phyloP scores from a whole-genome alignment of 371 early-diverging fungal genomes.

The Lichtheimia hyalospora region DNA sequence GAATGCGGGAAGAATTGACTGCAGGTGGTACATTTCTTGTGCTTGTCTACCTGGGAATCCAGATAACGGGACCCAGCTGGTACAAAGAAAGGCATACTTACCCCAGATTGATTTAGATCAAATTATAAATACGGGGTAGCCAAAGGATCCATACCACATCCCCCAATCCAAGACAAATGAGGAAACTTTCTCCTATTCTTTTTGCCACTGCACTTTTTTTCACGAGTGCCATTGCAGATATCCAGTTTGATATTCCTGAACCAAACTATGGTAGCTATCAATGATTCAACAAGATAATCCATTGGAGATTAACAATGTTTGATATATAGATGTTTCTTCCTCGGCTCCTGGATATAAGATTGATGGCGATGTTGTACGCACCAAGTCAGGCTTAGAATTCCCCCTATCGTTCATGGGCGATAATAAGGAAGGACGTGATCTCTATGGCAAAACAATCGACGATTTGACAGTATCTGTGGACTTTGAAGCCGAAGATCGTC shows the following conservation, averaged over 20 bases:
- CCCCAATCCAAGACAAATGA: no score
- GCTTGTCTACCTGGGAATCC: no score
- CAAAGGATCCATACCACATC: no score
- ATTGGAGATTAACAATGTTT: neutral
- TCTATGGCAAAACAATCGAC: conserved; percentile 47
- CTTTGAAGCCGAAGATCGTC: conserved; percentile 49
- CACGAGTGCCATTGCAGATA: no score
- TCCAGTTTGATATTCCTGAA: neutral
- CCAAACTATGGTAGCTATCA: neutral
- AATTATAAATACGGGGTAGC: no score
- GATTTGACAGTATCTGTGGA: conserved; percentile 45
- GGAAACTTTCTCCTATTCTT: no score
- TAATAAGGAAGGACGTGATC: conserved; percentile 3
- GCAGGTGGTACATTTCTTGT: no score
- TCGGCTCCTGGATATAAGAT: conserved; percentile 35
- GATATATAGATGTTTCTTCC: conserved; percentile 13
- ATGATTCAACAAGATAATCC: neutral
- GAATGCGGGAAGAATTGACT: no score
- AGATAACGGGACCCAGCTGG: no score
- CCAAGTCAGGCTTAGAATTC: conserved; percentile 31
- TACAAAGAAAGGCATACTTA: no score
- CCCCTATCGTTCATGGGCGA: conserved; percentile 15
- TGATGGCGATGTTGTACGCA: conserved; percentile 23
- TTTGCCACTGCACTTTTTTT: no score
- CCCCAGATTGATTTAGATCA: no score